These are phyloP conservation scores for Schizonepeta tenuifolia DNA, from an alignment of 257 asterid species.

Conservation along the genomic window DNA sequence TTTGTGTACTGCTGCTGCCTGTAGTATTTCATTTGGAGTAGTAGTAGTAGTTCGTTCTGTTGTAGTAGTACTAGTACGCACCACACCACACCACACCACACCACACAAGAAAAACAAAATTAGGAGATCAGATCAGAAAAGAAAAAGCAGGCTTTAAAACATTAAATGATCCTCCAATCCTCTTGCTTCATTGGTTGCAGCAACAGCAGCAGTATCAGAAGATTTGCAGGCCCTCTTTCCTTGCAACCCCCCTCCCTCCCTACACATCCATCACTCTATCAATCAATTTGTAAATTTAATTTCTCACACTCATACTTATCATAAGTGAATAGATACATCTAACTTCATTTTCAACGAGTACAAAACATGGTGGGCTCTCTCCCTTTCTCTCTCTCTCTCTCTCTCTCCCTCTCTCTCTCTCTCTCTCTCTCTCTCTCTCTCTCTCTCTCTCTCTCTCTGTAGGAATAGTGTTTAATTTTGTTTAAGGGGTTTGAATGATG, in stretches of 20 bases:
- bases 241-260: background rate
- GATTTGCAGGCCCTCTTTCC: background rate
- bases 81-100: no score
- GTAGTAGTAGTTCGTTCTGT: no score
- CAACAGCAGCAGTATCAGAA: background rate
- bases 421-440: background rate
- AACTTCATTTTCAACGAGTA: no score
- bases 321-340: no score
- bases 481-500: background rate
- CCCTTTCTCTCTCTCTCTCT: no score
- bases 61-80: no score
- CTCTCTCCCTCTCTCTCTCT: no score
- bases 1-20: background rate
- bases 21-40: background rate
- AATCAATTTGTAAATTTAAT: background rate
- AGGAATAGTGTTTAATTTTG: background rate
- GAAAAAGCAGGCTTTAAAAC: background rate
- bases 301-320: no score
- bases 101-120: background rate
- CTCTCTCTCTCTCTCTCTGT: background rate
- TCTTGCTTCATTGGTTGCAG: conserved; percentile 5
- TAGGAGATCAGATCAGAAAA: background rate
- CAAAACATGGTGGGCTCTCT: no score
- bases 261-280: no score
- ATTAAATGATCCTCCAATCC: background rate